Conservation (phyloP, 2,329 filamentous ascomycete species). For the Exserohilum rostratum region DNA sequence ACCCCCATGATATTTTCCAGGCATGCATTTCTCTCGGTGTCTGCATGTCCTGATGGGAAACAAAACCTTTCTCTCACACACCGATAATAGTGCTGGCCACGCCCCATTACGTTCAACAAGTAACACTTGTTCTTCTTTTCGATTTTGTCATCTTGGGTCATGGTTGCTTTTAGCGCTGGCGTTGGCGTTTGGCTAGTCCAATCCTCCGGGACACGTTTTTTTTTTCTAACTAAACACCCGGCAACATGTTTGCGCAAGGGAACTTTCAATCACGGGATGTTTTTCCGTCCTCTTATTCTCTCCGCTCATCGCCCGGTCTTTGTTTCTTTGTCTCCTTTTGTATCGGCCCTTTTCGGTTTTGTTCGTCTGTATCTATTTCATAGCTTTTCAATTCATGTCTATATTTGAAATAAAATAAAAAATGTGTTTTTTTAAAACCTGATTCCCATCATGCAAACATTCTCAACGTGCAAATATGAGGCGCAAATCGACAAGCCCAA, state of each 20-base stretch:
- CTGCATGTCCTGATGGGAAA: background rate
- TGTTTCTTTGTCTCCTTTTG: background rate
- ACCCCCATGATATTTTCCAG: background rate
- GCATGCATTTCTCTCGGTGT: background rate
- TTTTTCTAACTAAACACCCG: constrained; percentile 1
- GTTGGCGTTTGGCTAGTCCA: constrained; percentile 13
- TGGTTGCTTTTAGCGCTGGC: constrained; percentile 24
- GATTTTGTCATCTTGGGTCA: constrained; percentile 4
- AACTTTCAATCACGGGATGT: too few species aligned
- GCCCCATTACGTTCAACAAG: too few species aligned
- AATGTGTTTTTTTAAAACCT: background rate
- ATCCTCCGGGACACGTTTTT: background rate
- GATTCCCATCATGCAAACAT: too few species aligned
- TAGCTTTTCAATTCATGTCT: background rate
- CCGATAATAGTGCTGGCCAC: too few species aligned
- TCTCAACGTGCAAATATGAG: too few species aligned
- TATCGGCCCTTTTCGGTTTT: background rate
- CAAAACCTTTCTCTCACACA: constrained; percentile 2
- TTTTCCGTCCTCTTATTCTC: background rate
- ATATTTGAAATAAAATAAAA: background rate
- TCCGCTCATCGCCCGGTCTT: too few species aligned
- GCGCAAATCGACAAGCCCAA: too few species aligned
- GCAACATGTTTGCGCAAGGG: background rate
- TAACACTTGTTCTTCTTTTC: background rate
- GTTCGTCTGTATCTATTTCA: too few species aligned